phyloP scores from a whole-genome alignment of 139 green algal genomes.

The Tetratostichococcus sp. region DNA sequence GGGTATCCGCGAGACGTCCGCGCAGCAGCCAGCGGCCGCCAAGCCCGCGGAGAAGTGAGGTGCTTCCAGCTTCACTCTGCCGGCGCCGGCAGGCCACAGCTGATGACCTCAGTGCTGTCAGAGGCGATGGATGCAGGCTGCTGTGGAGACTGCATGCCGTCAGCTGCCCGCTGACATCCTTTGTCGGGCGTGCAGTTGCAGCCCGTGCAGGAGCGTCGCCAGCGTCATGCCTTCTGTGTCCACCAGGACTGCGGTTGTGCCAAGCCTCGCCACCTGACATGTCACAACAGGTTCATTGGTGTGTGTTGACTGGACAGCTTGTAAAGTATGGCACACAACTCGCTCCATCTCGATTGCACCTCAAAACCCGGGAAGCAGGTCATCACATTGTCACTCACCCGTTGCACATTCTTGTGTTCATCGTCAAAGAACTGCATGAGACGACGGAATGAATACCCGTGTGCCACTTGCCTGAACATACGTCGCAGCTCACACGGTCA shows the following conservation, averaged over 20 bases:
- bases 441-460: no score
- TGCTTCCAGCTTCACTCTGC: no score
- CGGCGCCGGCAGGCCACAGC: no score
- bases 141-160: neutral
- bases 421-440: slow-evolving; percentile 31
- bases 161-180: neutral
- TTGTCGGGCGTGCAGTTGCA: neutral
- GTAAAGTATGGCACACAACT: no score
- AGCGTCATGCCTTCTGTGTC: slow-evolving; percentile 6
- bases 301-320: neutral
- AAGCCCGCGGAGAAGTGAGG: neutral
- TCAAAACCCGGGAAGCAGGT: no score
- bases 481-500: no score
- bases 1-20: neutral
- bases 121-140: no score
- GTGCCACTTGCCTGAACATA: no score
- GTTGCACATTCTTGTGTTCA: slow-evolving; percentile 23
- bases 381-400: slow-evolving; percentile 7
- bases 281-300: neutral
- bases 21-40: no score
- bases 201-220: slow-evolving; percentile 1
- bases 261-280: slow-evolving; percentile 13
- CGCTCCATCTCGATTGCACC: no score
- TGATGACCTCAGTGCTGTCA: no score
- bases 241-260: slow-evolving; percentile 7